These are phyloP conservation scores for Fusarium guadeloupense DNA, from an alignment of 2,329 filamentous ascomycete genomes.

Conservation along the genomic window DNA sequence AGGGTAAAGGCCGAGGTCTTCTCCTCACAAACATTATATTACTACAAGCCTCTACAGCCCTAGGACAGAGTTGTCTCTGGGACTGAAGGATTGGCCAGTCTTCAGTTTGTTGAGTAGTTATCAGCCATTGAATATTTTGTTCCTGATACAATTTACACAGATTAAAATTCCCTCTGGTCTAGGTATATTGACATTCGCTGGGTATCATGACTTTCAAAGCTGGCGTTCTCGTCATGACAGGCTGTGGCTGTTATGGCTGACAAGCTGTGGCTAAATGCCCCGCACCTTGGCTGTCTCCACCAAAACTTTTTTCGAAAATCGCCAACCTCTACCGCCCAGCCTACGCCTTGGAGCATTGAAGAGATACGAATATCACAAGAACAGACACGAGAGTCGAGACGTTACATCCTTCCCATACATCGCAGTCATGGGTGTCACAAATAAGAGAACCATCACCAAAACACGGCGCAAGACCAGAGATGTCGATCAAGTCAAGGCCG, in stretches of 20 bases:
- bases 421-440: conserved; percentile 70
- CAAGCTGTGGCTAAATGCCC: neutral
- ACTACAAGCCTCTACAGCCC: too few species aligned
- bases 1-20: too few species aligned
- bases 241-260: conserved; percentile 1
- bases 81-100: too few species aligned
- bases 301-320: conserved; percentile 39
- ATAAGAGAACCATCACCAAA: conserved; percentile 75
- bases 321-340: conserved; percentile 27
- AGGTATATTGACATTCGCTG: too few species aligned
- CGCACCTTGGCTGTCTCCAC: conserved; percentile 22
- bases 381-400: neutral
- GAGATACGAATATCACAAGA: conserved; percentile 3
- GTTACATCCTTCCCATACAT: neutral
- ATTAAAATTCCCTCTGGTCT: too few species aligned
- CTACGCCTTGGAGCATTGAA: neutral
- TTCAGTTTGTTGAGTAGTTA: too few species aligned
- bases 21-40: too few species aligned
- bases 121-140: too few species aligned
- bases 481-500: conserved; percentile 89
- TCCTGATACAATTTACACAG: too few species aligned
- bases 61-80: too few species aligned
- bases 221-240: too few species aligned
- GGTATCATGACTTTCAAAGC: too few species aligned
- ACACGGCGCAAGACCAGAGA: conserved; percentile 83